Evolutionary conservation across 2,329 filamentous ascomycete species (phyloP), one percentile per base, ranked within the genome.

Genomic region (Aureobasidium sp.): DNA sequence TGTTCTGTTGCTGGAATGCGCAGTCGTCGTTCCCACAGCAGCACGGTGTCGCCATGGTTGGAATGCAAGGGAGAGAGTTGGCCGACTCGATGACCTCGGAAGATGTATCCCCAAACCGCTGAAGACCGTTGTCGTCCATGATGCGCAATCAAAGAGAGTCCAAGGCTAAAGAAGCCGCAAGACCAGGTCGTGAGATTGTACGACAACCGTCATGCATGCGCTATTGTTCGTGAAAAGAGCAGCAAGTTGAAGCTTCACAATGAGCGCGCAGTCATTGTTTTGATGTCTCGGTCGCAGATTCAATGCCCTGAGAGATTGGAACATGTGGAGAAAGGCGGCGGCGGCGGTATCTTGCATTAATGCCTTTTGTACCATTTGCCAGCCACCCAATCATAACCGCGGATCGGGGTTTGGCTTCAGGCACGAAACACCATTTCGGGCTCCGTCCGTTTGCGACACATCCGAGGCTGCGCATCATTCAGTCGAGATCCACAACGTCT

Each of bases 1-100:
- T 84, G 71, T 91, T 96, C 71, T 90, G 85, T 68, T 81, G 82
- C 57, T 96, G 78, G 66, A 86, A 88, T 61, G 83, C 79, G 70
- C 91, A 97, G 63, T 89, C 83, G 57, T 76, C 67, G 60, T 82
- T 83, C 54, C 90, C 90, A 73, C 91, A 98, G 73, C 91, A 98
- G 76, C 93, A 97, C 27, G 56, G 47, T n/a, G 24, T 35, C 47
- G 25, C 22, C 44, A 48, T 42, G 34, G 42, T 34, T 39, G 53
- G 53, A 37, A 55, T 49, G 44, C 38, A 55, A 49, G 38, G 53
- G 47, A 37, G 34, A 30, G 37, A 49, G 40, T 37, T 19, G 40
- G 17, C 16, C 17, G 32, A 10, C n/a, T 32, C 32, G 5, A 39
- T 21, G 48, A 24, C 29, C 2, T 51, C 45, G 22, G 14, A 24